Base-by-base conservation (phyloP, 345 rosid species). In the Eucalyptus sp. region DNA sequence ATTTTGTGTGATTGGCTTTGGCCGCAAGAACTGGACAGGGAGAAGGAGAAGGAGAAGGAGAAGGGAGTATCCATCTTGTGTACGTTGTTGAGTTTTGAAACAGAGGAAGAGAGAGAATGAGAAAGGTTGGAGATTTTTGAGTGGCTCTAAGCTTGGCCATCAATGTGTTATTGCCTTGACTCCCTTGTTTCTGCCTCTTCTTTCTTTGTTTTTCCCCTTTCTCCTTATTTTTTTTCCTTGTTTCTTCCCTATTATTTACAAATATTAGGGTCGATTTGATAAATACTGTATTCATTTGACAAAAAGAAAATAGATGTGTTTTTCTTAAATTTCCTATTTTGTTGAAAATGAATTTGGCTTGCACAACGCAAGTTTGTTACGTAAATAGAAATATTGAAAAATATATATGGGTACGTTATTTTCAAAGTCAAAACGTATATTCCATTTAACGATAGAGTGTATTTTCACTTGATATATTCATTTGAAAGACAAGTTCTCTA, bases 121-220 rank as follows among this genome's bases (percentile, higher is more conserved):
- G 25, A 11, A 4, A 48, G n/a, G 13, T 17, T 8, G 15, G 83
- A 54, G 90, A 90, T 87, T 46, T 90, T 88, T 94, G 90, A 93
- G 97, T 95, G 97, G 97, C 89, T 88, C 91, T 87, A 90, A 96
- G 91, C 85, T 68, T 48, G 91, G 93, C 94, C 94, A 93, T 89
- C 89, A 48, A 31, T 49, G 81, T 33, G 49, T 31, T 37, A 4
- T 17, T 33, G 2, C 44, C 18, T 71, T 71, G 44, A 71, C 37
- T 71, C 83, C 15, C 4, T 12, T 49, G 52, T 86, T 29, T 27
- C 41, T 86, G 33, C 58, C 44, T 33, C 10, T 18, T 44, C 25
- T 51, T 29, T 25, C 17, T 13, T 3, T 24, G 5, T 4, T 29
- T 49, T 29, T 27, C 7, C 7, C 13, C 3, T 41, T n/a, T 48